Evolutionary conservation across 1,284 basidiomycete genomes (phyloP), one percentile per base, ranked within the genome.

Genomic region (Irpex sp.): DNA sequence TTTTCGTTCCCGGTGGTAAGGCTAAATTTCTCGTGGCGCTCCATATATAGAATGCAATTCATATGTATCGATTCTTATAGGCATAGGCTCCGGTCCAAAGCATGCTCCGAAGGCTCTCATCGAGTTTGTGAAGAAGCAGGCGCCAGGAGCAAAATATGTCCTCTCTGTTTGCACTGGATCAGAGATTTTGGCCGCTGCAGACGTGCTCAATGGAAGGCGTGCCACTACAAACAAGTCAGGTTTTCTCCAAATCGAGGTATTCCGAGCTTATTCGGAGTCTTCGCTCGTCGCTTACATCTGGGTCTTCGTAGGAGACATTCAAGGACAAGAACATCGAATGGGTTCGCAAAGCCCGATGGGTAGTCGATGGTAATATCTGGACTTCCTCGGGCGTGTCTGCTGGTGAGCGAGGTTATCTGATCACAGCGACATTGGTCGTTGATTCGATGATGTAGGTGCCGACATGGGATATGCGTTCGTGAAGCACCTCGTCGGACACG

Each of bases 131-230:
- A 75, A 69, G 44, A 71, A 74, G 7, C 77, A 81, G 18, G 83
- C 83, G 62, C 82, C 84, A 1, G 75, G 77, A 3, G 76, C 86
- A 4, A 79, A 80, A 66, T 85, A 86, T 73, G 73, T 87, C 20
- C 74, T 87, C 67, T 85, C 85, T 2, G 82, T 86, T 1, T 87
- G 87, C 74, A 86, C 83, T 4, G 87, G 86, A 18, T 81, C 85
- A 13, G 75, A 78, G 43, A 49, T 86, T 32, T 80, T 82, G 1
- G 85, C 85, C 1, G 79, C 76, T 1, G 81, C 85, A 2, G 85
- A 85, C 0, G 73, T 86, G 2, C 77, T 88, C 7, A 84, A 86
- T 58, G 84, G 85, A 7, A 79, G 76, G 67, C 78, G 77, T 5
- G 86, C 85, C 15, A 87, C 85, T 4, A 85, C 85, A 22, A 86